Evolutionary conservation across 1,139 yeast species (phyloP).

Genomic region (Diutina rugosa): DNA sequence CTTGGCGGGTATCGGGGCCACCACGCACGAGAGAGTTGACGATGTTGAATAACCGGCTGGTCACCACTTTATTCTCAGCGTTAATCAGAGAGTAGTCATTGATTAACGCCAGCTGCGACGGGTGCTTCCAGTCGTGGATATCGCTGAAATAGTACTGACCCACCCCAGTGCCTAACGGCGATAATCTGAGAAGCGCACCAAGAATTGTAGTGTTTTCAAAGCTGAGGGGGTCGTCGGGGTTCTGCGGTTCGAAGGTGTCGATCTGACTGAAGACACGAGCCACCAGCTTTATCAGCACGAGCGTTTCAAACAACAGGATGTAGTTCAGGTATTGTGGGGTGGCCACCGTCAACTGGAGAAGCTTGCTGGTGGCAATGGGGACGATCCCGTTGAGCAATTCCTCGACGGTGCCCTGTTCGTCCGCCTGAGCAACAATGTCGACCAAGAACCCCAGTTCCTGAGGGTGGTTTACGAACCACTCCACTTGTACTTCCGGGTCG

Average conservation of each 20-base stretch:
- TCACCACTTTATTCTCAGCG: conserved; percentile 39
- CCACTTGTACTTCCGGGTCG: conserved; percentile 17
- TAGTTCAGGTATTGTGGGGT: conserved; percentile 40
- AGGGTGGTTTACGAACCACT: conserved; percentile 16
- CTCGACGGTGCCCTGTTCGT: conserved; percentile 50
- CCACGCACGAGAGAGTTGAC: conserved; percentile 71
- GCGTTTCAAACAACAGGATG: conserved; percentile 41
- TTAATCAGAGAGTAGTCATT: conserved; percentile 41
- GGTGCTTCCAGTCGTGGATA: conserved; percentile 15
- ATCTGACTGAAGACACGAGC: conserved; percentile 49
- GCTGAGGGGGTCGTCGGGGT: conserved; percentile 28
- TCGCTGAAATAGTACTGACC: conserved; percentile 35
- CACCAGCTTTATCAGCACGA: conserved; percentile 49
- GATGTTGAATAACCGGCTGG: conserved; percentile 54
- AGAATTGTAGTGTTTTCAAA: conserved; percentile 52
- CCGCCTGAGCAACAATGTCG: conserved; percentile 44
- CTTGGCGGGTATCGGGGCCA: conserved; percentile 48
- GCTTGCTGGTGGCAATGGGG: conserved; percentile 26
- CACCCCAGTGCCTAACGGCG: conserved; percentile 47
- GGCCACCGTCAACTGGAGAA: conserved; percentile 20
- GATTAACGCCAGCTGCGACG: conserved; percentile 29
- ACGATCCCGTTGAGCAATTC: conserved; percentile 49
- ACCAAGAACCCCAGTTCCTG: conserved; percentile 40
- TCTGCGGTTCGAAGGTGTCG: conserved; percentile 39
- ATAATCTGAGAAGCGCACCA: conserved; percentile 66